phyloP scores from a whole-genome alignment of 2,329 filamentous ascomycete genomes.

The Venturia carpophila region DNA sequence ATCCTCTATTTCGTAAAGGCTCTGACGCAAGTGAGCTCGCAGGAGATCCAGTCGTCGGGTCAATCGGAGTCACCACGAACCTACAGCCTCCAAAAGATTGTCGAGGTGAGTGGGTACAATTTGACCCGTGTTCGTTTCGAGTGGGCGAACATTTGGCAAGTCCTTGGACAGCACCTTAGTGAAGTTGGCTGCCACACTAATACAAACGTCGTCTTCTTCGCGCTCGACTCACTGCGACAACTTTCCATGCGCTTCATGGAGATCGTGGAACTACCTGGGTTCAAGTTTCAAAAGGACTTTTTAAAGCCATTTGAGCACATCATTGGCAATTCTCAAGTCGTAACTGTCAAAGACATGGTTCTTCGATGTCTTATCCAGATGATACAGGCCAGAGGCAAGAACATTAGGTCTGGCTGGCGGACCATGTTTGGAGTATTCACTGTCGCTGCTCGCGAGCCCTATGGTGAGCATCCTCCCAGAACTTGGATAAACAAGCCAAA shows the following conservation, averaged over 20 bases:
- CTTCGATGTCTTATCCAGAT: slow-evolving; percentile 95
- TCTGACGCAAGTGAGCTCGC: slow-evolving; percentile 94
- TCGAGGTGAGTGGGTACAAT: slow-evolving; percentile 99
- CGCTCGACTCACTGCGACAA: slow-evolving; percentile 88
- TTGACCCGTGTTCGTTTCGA: slow-evolving; percentile 98
- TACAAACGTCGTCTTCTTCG: slow-evolving; percentile 95
- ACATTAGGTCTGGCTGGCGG: slow-evolving; percentile 95
- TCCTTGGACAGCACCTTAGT: slow-evolving; percentile 98
- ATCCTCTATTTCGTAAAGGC: slow-evolving; percentile 94
- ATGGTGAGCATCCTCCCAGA: slow-evolving; percentile 43
- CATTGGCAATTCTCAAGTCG: slow-evolving; percentile 82
- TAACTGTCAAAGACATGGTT: slow-evolving; percentile 96
- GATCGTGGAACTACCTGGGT: slow-evolving; percentile 92
- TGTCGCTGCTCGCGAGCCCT: slow-evolving; percentile 83
- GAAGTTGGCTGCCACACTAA: slow-evolving; percentile 94
- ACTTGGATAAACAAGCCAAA: slow-evolving; percentile 18
- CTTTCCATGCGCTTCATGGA: slow-evolving; percentile 99
- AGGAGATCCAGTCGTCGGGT: slow-evolving; percentile 95
- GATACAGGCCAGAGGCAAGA: slow-evolving; percentile 94
- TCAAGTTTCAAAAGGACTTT: slow-evolving; percentile 99
- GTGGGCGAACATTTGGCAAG: slow-evolving; percentile 96
- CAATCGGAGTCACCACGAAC: slow-evolving; percentile 92
- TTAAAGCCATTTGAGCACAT: slow-evolving; percentile 97
- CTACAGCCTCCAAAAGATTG: slow-evolving; percentile 95
- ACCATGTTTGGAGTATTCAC: slow-evolving; percentile 99